These are phyloP conservation scores for Gryganskiella cystojenkinii DNA, from an alignment of 192 early-diverging fungal genomes.

Conservation along the genomic window DNA sequence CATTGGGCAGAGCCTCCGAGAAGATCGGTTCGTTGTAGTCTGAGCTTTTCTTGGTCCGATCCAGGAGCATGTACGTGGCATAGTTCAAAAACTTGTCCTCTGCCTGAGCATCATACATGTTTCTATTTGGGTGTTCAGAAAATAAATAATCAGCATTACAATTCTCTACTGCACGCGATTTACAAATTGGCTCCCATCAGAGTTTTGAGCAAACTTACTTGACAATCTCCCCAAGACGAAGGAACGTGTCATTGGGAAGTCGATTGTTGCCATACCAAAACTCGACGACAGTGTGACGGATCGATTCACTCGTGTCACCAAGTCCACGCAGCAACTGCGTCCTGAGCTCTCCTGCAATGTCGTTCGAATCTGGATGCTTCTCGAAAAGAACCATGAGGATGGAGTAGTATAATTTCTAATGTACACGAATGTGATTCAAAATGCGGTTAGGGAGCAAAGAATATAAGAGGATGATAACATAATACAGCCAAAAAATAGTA, in stretches of 20 bases:
- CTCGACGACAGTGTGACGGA: constrained; percentile 43
- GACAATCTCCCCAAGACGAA: constrained; percentile 45
- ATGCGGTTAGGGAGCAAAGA: neutral
- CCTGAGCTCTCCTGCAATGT: constrained; percentile 31
- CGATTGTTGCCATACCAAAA: constrained; percentile 55
- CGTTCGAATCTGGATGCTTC: neutral
- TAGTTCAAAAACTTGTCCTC: constrained; percentile 74
- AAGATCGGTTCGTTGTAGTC: constrained; percentile 73
- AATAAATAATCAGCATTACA: no score
- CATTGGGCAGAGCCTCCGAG: constrained; percentile 70
- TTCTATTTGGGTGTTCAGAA: constrained; percentile 26
- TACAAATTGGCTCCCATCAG: no score
- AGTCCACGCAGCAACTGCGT: constrained; percentile 59
- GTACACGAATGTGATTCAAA: neutral
- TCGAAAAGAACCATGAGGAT: constrained; percentile 55
- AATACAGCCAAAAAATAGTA: neutral
- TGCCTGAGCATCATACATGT: constrained; percentile 69
- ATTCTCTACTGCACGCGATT: no score
- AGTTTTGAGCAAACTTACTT: constrained; percentile 51
- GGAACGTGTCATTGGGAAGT: constrained; percentile 49
- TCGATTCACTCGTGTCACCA: constrained; percentile 49
- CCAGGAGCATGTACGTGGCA: constrained; percentile 67
- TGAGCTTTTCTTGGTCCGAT: constrained; percentile 66
- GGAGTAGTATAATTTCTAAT: constrained; percentile 59
- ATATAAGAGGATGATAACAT: neutral